Evolutionary conservation across 2,329 filamentous ascomycete species (phyloP).

Genomic region (Penicillium polonicum): DNA sequence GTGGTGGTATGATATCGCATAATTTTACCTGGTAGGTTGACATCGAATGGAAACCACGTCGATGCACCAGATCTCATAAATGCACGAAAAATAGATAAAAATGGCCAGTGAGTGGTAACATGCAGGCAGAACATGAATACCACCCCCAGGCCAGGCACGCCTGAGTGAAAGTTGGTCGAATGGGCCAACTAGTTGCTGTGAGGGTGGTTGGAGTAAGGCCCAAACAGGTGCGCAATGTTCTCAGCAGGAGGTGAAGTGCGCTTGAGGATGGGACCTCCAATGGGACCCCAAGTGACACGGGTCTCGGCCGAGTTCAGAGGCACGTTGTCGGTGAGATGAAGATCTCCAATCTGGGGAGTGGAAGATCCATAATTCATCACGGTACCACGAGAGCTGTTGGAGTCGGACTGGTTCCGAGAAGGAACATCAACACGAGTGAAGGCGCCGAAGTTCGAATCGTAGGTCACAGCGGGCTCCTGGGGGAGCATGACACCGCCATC

Average conservation of each 20-base stretch:
- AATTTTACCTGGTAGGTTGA: not conserved
- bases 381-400: not conserved
- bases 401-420: not conserved
- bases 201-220: not conserved
- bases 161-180: not conserved
- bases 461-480: constrained; percentile 16
- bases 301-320: not conserved
- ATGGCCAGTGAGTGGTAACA: not conserved
- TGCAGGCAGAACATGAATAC: not conserved
- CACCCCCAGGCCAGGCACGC: not conserved
- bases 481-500: constrained; percentile 4
- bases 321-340: not conserved
- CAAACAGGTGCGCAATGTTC: not conserved
- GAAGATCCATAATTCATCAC: not conserved
- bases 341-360: not conserved
- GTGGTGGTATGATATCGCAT: not conserved
- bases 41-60: not conserved
- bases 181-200: not conserved
- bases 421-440: not conserved
- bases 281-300: constrained; percentile 1
- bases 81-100: not conserved
- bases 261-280: constrained; percentile 5
- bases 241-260: not conserved
- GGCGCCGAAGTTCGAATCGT: not conserved
- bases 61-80: constrained; percentile 1